Evolutionary conservation across 805 yeast species (phyloP), one percentile per base, ranked within the genome.

Genomic region (Teunomyces pallodes): DNA sequence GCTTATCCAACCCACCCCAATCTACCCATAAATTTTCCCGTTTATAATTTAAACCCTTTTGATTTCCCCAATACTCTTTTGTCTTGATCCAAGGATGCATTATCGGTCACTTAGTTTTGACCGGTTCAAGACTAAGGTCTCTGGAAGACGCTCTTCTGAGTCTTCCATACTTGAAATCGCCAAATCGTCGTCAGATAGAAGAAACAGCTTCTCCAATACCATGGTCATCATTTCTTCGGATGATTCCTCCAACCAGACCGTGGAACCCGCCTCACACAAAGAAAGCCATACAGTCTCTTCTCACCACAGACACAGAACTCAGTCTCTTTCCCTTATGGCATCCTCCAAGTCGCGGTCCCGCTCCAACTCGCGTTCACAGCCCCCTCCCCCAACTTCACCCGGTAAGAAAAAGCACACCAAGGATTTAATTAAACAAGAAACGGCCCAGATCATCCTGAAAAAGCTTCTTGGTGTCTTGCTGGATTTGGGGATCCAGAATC

Each of bases 401-500:
- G 7, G 36, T 56, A 31, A 30, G 28, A 66, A 62, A 46, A 67
- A 63, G 41, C 65, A 57, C 33, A 64, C 74, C 16, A 69, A 66
- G 46, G 71, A 67, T 42, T 64, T 72, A 16, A 67, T 72, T 12
- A 67, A 67, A 45, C 65, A 66, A n/a, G 76, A 70, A 52, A 69
- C 72, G 3, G 58, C 69, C 9, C 67, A 56, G 43, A 66, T 72
- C 28, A 61, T 69, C 31, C 65, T 54, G 61, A 69, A 66, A 48
- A 72, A 72, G 54, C 56, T 72, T 32, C 43, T 52, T 16, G 51
- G 54, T 14, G 52, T 55, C 17, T 57, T 73, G 29, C 59, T 53
- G 29, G 75, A 72, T 27, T 56, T 72, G 51, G 78, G 76, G 1
- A 57, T 72, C 27, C 76, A 72, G 50, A 58, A 55, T 33, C 77